Evolutionary conservation across 306 rosid species (phyloP).

Genomic region (Castanea sativa): DNA sequence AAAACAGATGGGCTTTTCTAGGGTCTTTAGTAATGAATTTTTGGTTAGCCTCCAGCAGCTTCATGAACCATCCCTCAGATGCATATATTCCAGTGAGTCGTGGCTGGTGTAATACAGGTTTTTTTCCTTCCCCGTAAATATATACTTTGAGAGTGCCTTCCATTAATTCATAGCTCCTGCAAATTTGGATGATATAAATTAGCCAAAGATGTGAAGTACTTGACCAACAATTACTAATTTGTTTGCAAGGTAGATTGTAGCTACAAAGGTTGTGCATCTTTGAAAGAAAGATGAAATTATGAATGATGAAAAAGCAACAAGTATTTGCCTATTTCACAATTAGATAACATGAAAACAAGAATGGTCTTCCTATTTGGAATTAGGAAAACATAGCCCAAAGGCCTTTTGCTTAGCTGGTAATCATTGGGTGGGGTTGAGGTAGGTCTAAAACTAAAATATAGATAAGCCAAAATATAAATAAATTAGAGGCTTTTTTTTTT

Average conservation of each 20-base stretch:
- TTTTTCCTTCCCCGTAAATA: slow-evolving; percentile 75
- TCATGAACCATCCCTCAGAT: slow-evolving; percentile 98
- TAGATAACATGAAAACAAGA: not conserved
- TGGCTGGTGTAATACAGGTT: slow-evolving; percentile 75
- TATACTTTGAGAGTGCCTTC: slow-evolving; percentile 77
- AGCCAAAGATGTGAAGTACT: slow-evolving; percentile 4
- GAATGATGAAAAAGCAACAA: not conserved
- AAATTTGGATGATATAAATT: slow-evolving; percentile 10
- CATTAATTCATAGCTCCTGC: slow-evolving; percentile 95
- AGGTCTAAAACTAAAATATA: not conserved
- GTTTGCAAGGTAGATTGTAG: not conserved
- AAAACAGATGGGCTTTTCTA: slow-evolving; percentile 76
- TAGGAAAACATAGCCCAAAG: not conserved
- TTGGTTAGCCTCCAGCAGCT: slow-evolving; percentile 65
- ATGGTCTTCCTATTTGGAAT: not conserved
- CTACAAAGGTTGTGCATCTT: not conserved
- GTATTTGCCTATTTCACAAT: not conserved
- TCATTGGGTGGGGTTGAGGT: not conserved
- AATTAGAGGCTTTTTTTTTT: too few species aligned
- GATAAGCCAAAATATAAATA: not conserved
- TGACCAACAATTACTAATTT: slow-evolving; percentile 18
- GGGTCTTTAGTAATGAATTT: slow-evolving; percentile 63
- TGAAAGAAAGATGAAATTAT: not conserved
- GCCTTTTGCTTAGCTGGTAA: not conserved
- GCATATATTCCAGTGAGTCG: slow-evolving; percentile 82